These are phyloP conservation scores for Alternaria burnsii DNA, from an alignment of 2,329 filamentous ascomycete species.

Conservation along the genomic window DNA sequence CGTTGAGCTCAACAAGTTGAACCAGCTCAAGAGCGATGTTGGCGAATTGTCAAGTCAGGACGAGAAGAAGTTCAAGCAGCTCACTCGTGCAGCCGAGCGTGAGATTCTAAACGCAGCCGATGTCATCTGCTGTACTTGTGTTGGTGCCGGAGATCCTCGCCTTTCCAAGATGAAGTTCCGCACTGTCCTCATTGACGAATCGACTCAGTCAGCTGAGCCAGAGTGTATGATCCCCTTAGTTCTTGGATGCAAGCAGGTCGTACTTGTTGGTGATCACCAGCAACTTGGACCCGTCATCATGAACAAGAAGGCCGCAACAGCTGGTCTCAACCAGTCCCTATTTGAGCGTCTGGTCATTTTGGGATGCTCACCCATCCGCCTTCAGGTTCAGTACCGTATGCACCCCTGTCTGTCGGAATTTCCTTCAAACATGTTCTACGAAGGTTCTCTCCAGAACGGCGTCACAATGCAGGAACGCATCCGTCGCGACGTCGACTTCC, in stretches of 20 bases:
- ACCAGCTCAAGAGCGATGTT: conserved; percentile 88
- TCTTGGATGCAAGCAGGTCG: conserved; percentile 96
- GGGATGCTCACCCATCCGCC: conserved; percentile 86
- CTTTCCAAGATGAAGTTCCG: conserved; percentile 98
- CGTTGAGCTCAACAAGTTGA: conserved; percentile 88
- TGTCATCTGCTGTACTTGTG: conserved; percentile 98
- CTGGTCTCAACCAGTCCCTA: conserved; percentile 95
- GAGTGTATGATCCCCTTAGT: conserved; percentile 99
- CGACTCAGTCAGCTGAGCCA: conserved; percentile 95
- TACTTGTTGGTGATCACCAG: conserved; percentile 98
- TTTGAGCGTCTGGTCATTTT: conserved; percentile 96
- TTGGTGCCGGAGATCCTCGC: conserved; percentile 94
- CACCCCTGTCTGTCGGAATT: conserved; percentile 97
- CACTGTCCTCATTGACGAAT: conserved; percentile 97
- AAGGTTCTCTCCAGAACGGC: conserved; percentile 95
- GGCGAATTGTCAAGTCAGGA: conserved; percentile 94
- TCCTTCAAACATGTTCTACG: conserved; percentile 99
- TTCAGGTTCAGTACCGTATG: conserved; percentile 99
- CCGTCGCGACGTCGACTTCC: conserved; percentile 94
- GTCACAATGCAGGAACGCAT: conserved; percentile 89
- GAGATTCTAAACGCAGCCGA: conserved; percentile 96
- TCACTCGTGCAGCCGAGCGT: conserved; percentile 91
- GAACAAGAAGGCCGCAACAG: conserved; percentile 99
- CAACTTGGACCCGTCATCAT: conserved; percentile 98
- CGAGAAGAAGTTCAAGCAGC: conserved; percentile 97